Conservation (phyloP, 2,329 filamentous ascomycete species). For the Amylocarpus encephaloides region DNA sequence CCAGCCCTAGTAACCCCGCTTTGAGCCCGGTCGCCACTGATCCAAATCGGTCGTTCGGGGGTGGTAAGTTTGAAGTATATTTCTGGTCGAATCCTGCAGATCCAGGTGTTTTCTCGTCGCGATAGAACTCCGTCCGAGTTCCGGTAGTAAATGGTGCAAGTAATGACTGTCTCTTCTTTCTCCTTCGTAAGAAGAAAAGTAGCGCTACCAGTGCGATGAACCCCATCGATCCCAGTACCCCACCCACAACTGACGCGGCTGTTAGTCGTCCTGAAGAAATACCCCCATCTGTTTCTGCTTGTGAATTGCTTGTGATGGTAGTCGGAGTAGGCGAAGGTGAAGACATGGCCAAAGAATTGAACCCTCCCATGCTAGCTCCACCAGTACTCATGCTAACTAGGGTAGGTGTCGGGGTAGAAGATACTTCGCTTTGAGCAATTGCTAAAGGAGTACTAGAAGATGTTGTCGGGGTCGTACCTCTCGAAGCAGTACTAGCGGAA, state of each 20-base stretch:
- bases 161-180: conserved; percentile 19
- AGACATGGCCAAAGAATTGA: conserved; percentile 4
- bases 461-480: conserved; percentile 22
- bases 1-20: conserved; percentile 20
- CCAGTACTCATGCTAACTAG: conserved; percentile 4
- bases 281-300: conserved; percentile 17
- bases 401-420: conserved; percentile 12
- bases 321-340: conserved; percentile 8
- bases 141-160: conserved; percentile 25
- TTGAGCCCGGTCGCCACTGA: conserved; percentile 16
- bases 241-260: conserved; percentile 25
- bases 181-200: conserved; percentile 24
- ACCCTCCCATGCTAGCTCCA: not conserved
- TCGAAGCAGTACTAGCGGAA: conserved; percentile 20
- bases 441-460: conserved; percentile 22
- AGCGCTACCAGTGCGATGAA: conserved; percentile 25
- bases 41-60: conserved; percentile 14
- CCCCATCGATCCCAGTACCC: conserved; percentile 26
- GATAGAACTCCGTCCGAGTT: conserved; percentile 20
- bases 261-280: conserved; percentile 18
- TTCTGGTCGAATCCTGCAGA: conserved; percentile 15
- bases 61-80: conserved; percentile 12
- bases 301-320: conserved; percentile 9
- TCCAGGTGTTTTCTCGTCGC: conserved; percentile 18
- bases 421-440: conserved; percentile 23